Evolutionary conservation across 2,329 filamentous ascomycete species (phyloP), one percentile per base, ranked within the genome.

Genomic region (Colletotrichum cereale): DNA sequence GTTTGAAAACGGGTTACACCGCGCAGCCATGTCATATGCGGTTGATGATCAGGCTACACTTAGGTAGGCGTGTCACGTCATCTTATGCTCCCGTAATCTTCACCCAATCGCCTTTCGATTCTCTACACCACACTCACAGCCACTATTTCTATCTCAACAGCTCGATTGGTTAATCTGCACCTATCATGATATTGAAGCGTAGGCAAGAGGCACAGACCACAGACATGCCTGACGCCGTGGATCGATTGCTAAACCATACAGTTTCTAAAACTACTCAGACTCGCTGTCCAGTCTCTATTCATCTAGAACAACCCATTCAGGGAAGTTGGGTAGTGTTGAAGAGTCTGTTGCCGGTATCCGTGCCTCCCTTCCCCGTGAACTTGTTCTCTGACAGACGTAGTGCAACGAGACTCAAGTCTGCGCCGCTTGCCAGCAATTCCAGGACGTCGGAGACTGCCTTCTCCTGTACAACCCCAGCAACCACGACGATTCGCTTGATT

Each of bases 261-360:
- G 42, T 4, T 4, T 4, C 21, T n/a, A 5, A 11, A 24, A n/a
- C 44, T 24, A 12, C 21, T 24, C 21, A 12, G 10, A 2, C 42
- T 21, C 18, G 7, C 3, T 12, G 5, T 5, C 44, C n/a, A 3
- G 21, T 24, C 26, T 31, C 26, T 10, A 31, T 31, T 26, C 24
- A 29, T 14, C 7, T 10, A 3, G 24, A 52, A 31, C 0, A 16
- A 21, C 31, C 14, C 24, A 10, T 31, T 74, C 47, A 84, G 56
- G 75, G 74, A 60, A 88, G 71, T 73, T 86, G 78, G 5, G 84
- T 87, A 0, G 86, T 90, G 75, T 90, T 90, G 76, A 90, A 91
- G 2, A 91, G 79, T 5, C 88, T 83, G 73, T 90, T 86, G 0
- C 88, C 88, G 0, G 88, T 91, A 75, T 92, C 89, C 0, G 86